Percentiles rank a stretch among this genome's conserved stretches.
Conservation (phyloP, 2,329 filamentous ascomycete species). For the Epichloe sibirici region DNA sequence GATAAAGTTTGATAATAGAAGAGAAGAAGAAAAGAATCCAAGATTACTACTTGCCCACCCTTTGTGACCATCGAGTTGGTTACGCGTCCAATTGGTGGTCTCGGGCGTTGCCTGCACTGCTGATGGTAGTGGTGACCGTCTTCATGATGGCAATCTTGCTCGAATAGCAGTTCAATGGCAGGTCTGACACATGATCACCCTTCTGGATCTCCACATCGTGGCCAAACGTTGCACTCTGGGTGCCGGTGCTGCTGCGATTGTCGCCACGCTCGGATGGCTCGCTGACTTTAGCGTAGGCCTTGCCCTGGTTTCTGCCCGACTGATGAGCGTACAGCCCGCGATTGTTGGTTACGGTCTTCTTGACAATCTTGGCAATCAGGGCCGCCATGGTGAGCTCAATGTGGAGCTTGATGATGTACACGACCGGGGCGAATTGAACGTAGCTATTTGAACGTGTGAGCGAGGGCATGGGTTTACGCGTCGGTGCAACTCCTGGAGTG, state of each 20-base stretch:
- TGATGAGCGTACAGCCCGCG: background rate
- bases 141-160: background rate
- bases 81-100: background rate
- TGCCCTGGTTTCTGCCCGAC: background rate
- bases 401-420: conserved; percentile 39
- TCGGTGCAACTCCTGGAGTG: too few relatives aligned
- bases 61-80: too few relatives aligned
- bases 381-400: conserved; percentile 42
- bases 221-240: background rate
- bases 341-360: background rate
- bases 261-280: background rate
- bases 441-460: conserved; percentile 11
- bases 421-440: conserved; percentile 38
- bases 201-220: conserved; percentile 5
- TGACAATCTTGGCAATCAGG: conserved; percentile 30
- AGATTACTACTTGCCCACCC: too few relatives aligned
- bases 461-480: background rate
- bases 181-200: background rate
- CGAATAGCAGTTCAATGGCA: background rate
- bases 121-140: conserved; percentile 1
- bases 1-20: too few relatives aligned
- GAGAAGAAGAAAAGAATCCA: too few relatives aligned
- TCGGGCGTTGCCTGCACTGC: background rate
- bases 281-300: background rate
- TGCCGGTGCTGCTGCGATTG: background rate